Conservation (phyloP, 768 basidiomycete species). For the Cystofilobasidium bisporidii region DNA sequence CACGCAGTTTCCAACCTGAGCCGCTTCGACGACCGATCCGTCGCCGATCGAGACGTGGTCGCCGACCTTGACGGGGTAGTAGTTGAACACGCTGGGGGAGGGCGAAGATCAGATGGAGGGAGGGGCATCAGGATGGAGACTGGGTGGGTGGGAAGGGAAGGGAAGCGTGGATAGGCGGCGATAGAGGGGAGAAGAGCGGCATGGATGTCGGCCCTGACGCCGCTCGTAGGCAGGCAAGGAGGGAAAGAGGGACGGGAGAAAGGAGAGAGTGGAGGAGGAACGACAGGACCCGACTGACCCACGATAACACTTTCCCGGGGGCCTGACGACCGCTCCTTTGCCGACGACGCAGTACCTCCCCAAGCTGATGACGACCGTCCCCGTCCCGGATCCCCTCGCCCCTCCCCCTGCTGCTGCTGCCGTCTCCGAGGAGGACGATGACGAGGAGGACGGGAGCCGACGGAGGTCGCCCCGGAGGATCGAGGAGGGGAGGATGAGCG, state of each 20-base stretch:
- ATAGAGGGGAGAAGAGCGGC: too few relatives aligned
- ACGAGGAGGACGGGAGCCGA: conserved; percentile 56
- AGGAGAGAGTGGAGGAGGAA: neutral
- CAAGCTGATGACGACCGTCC: conserved; percentile 83
- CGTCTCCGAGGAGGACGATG: neutral
- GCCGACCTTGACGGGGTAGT: conserved; percentile 94
- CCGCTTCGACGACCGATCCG: conserved; percentile 82
- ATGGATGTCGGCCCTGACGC: too few relatives aligned
- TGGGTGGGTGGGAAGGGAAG: too few relatives aligned
- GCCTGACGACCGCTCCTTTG: conserved; percentile 70
- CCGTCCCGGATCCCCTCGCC: too few relatives aligned
- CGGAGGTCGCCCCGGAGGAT: conserved; percentile 90
- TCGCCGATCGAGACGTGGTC: conserved; percentile 91
- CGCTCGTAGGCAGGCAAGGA: too few relatives aligned
- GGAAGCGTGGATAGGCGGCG: too few relatives aligned
- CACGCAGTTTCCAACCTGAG: conserved; percentile 84
- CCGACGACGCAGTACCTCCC: conserved; percentile 88
- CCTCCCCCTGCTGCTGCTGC: conserved; percentile 42
- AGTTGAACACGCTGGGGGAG: conserved; percentile 47
- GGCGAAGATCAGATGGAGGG: too few relatives aligned
- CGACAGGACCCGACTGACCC: conserved; percentile 36
- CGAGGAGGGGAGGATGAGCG: conserved; percentile 79
- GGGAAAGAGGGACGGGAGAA: conserved; percentile 16
- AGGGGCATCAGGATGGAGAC: neutral
- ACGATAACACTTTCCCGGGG: conserved; percentile 42